Base-by-base conservation (phyloP, 1,284 basidiomycete genomes). In the Trichosporon asahii region DNA sequence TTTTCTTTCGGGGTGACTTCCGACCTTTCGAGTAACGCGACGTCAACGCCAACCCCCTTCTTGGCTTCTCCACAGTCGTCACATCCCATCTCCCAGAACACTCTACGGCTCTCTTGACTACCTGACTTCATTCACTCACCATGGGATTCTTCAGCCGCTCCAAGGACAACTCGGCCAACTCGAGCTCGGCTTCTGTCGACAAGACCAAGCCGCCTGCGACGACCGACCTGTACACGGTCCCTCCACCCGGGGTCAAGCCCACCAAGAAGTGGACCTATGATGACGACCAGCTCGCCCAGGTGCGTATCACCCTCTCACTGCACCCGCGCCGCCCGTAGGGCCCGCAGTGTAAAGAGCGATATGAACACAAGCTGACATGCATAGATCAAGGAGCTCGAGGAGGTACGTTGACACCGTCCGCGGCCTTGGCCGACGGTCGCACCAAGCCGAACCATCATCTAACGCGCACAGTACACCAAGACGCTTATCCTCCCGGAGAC, bases 191-290 rank as follows among this genome's bases (percentile, higher is more conserved):
- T 2, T 61, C 65, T 9, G 23, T 63, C 7, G 67, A 37, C 7
- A 64, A 64, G 64, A 44, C 69, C 31, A 61, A 60, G 37, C 49
- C 63, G n/a, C 71, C 73, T 2, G 1, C 25, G 9, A 74, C 73
- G 33, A 66, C 44, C 14, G 68, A 72, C 4, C 61, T 69, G 21
- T 67, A 66, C 64, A 46, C 66, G 29, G 64, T 66, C 31, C 69
- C 69, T 4, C 73, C 70, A 4, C 27, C 49, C 8, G 69, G 69
- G 2, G 21, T 66, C 46, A 65, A 46, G 25, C 67, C 69, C n/a
- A 70, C 68, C 65, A 86, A 82, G 46, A 91, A 90, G 23, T 84
- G 88, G 76, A 82, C 85, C 6, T 92, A 93, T 80, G 85, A 88
- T 29, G 86, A 88, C 6, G 88, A 88, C 69, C 91, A 93, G 80